Base-by-base conservation (phyloP, 371 early-diverging fungal genomes). In the Rhizopus stolonifer region DNA sequence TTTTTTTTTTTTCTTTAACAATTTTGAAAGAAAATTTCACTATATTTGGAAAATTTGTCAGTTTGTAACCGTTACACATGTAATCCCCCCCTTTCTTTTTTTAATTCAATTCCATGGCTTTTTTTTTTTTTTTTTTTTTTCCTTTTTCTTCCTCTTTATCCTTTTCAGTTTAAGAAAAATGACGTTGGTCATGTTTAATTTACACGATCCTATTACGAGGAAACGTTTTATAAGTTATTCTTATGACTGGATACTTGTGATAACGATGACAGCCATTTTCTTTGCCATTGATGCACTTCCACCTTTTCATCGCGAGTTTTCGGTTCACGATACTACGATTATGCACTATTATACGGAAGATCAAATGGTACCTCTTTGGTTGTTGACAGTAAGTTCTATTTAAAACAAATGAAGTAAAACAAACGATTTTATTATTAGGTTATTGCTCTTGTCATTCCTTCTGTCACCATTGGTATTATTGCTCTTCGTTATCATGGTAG, bases 301-400 rank as follows among this genome's bases (percentile, higher is more conserved):
- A 19, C 90, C 90, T 2, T 86, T 77, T 62, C 82, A 81, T 49
- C 81, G 87, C 29, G 75, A 79, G 50, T 88, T 90, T 60, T 84
- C 85, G 10, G 62, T 88, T 36, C 69, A 66, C 4, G 83, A 90
- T 67, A 72, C 61, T n/a, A 65, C 74, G 19, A 70, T 90, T 25
- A 74, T 78, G 67, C 80, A 82, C 49, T 71, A 81, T 1, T 65
- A 77, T 55, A 74, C 72, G 54, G 70, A 64, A n/a, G 61, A 83
- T 43, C 81, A 83, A 29, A 75, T 79, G 14, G 69, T 86, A 2
- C 78, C 80, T 18, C 61, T 67, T 43, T 73, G 81, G 62, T 59
- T 79, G 10, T 60, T 81, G n/a, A 55, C 67, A 14, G 78, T 86
- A 67, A 60, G 36, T 1, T 14, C n/a, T 14, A 4, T 8, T 8